Evolutionary conservation across 169 alveolate species (phyloP).

Genomic region (Eimeria acervulina): DNA sequence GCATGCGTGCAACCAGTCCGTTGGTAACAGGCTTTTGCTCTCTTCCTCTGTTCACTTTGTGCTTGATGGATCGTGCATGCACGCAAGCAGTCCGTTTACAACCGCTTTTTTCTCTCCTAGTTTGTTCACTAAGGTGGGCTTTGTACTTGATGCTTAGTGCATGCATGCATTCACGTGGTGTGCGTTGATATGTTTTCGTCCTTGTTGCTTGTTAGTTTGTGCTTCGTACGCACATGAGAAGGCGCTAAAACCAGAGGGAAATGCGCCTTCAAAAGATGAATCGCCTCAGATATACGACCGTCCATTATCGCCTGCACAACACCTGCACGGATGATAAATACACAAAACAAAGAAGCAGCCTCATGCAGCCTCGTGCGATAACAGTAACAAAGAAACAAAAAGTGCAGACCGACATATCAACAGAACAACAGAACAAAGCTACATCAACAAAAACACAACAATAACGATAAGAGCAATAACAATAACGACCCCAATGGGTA

Average conservation of each 20-base stretch:
- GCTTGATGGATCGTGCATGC: no score
- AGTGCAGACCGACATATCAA: no score
- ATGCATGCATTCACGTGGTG: background rate
- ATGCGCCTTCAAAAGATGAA: background rate
- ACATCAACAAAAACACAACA: background rate
- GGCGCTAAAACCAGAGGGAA: conserved; percentile 9
- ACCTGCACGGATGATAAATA: background rate
- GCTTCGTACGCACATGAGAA: background rate
- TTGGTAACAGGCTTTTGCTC: no score
- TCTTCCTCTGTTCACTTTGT: no score
- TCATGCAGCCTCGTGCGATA: background rate
- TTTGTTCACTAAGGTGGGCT: no score
- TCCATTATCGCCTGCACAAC: conserved; percentile 16
- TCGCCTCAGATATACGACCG: background rate
- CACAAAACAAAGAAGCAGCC: background rate
- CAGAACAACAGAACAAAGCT: no score
- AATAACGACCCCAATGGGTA: background rate
- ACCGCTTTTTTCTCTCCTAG: no score
- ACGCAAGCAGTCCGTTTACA: no score
- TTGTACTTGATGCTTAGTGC: no score
- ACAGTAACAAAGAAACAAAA: background rate
- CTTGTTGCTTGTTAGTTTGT: background rate
- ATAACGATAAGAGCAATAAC: background rate
- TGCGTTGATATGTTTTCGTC: background rate
- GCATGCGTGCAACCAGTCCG: no score